Base-by-base conservation (phyloP, 148 eudicot species). In the Salicornia ramosissima region DNA sequence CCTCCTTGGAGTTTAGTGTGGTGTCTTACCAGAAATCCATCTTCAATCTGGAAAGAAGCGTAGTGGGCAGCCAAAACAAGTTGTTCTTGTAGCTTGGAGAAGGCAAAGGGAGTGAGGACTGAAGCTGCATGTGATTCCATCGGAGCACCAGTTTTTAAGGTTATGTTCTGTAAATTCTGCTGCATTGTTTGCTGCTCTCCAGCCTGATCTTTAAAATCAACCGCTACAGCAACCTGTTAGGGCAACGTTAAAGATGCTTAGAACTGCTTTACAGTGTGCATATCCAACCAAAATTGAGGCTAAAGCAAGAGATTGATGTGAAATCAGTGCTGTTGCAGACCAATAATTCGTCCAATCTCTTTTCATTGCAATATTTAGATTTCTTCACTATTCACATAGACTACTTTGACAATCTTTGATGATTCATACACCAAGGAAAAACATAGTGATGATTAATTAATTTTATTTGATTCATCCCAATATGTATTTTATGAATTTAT, bases 151-250 rank as follows among this genome's bases (percentile, higher is more conserved):
- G 98, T 93, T 81, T 88, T 93, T 46, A 93, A 77, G 86, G 86
- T 85, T 42, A 93, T 90, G 76, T 90, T 93, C 82, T 93, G 98
- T 33, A 93, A 78, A 64, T 88, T 90, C 69, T 93, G 96, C 80
- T 90, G 96, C 98, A 88, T 93, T 26, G 84, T 90, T 78, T 84
- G 98, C 52, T 90, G 98, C 69, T 90, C 98, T 54, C 98, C 96
- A 10, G 96, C 85, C 71, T 93, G 96, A 78, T 93, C 98, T 78
- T 83, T 90, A 54, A 86, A 93, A 73, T 93, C 98, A 52, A 84
- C 88, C 7, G 94, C 88, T 62, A 86, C 88, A 34, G 98, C 96
- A 51, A 83, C 95, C 98, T 93, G 81, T 59, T 28, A 22, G 43
- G 11, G 31, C 12, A 72, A 46, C n/a, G 57, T 5, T 25, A 36